Conservation (phyloP, 2,329 filamentous ascomycete genomes). For the Alternaria arbusti region DNA sequence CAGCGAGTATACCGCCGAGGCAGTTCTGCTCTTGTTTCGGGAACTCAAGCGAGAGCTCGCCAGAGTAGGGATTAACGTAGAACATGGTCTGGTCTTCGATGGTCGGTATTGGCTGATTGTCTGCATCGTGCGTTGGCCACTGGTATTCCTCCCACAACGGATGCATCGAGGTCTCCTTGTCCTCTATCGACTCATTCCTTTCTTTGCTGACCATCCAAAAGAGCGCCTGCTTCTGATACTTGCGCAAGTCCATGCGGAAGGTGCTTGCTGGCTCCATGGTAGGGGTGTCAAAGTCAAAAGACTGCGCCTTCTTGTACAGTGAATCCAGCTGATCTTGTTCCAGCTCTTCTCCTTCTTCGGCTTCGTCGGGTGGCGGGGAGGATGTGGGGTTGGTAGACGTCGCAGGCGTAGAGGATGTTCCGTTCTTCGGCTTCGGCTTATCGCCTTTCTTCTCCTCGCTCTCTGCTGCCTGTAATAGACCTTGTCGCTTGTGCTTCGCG, state of each 20-base stretch:
- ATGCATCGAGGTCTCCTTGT: slow-evolving; percentile 84
- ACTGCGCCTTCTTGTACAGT: slow-evolving; percentile 93
- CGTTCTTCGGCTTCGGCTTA: slow-evolving; percentile 55
- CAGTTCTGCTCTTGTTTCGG: slow-evolving; percentile 94
- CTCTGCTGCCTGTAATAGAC: slow-evolving; percentile 85
- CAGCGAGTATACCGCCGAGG: slow-evolving; percentile 88
- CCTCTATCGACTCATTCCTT: slow-evolving; percentile 72
- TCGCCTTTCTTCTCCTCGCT: slow-evolving; percentile 74
- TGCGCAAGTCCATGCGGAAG: slow-evolving; percentile 82
- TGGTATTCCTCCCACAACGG: slow-evolving; percentile 95
- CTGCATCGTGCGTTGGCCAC: slow-evolving; percentile 87
- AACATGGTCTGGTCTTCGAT: slow-evolving; percentile 75
- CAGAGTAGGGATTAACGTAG: slow-evolving; percentile 97
- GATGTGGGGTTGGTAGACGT: slow-evolving; percentile 50
- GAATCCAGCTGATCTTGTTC: slow-evolving; percentile 95
- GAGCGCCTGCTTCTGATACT: slow-evolving; percentile 93
- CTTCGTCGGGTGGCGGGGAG: slow-evolving; percentile 67
- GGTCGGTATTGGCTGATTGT: slow-evolving; percentile 74
- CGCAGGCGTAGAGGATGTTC: slow-evolving; percentile 38
- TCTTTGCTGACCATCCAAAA: slow-evolving; percentile 98
- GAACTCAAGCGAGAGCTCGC: slow-evolving; percentile 89
- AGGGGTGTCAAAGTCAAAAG: slow-evolving; percentile 92
- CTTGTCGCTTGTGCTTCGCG: slow-evolving; percentile 80
- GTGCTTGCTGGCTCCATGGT: slow-evolving; percentile 81
- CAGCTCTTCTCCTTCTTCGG: slow-evolving; percentile 86